These are phyloP conservation scores for Aureobasidium namibiae DNA, from an alignment of 2,329 filamentous ascomycete species.

Conservation along the genomic window DNA sequence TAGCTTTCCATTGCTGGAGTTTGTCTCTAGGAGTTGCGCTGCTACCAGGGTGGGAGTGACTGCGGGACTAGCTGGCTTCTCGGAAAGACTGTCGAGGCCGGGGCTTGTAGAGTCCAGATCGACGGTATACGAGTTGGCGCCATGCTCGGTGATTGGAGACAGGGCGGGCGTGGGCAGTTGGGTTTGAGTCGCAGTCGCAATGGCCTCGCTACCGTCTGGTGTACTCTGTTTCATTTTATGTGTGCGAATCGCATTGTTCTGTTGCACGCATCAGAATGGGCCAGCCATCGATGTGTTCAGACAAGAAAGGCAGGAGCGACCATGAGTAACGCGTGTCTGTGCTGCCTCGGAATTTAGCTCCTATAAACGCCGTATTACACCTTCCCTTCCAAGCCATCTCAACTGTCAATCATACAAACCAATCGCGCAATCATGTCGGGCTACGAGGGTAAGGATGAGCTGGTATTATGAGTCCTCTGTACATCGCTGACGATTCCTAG, in stretches of 20 bases:
- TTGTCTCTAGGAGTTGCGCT: background rate
- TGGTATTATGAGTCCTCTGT: background rate
- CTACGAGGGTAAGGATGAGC: slow-evolving; percentile 34
- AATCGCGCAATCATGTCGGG: slow-evolving; percentile 31
- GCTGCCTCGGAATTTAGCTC: slow-evolving; percentile 5
- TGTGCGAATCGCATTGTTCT: background rate
- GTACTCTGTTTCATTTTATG: background rate
- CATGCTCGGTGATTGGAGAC: slow-evolving; percentile 22
- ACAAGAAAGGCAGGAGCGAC: background rate
- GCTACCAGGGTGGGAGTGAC: background rate
- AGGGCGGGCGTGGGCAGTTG: slow-evolving; percentile 24
- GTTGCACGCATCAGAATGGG: background rate
- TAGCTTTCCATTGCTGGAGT: slow-evolving; percentile 13
- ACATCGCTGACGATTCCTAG: slow-evolving; percentile 24
- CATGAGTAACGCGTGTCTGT: slow-evolving; percentile 5
- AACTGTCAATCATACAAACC: background rate
- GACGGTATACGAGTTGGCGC: background rate
- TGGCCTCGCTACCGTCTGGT: background rate
- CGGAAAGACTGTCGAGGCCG: background rate
- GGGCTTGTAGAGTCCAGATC: background rate
- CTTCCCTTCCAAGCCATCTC: background rate
- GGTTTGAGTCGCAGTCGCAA: background rate
- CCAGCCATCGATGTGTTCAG: background rate
- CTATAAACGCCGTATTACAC: slow-evolving; percentile 3
- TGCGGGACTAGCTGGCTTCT: background rate